Evolutionary conservation across 2,329 filamentous ascomycete genomes (phyloP).

Genomic region (Daldinia eschscholtzii): DNA sequence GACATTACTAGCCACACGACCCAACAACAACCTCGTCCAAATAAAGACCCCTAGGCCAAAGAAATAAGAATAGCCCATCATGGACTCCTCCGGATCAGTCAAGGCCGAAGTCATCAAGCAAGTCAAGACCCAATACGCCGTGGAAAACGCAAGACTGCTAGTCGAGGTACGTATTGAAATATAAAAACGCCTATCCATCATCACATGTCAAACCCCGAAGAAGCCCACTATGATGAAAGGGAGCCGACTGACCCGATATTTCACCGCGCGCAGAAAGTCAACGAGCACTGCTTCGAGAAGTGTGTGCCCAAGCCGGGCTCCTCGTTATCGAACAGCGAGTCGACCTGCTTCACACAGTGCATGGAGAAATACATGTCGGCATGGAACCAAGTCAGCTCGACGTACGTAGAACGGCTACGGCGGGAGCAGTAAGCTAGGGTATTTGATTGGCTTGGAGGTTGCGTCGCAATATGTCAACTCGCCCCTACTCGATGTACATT

Average conservation of each 20-base stretch:
- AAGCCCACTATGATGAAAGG: neutral
- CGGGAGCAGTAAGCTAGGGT: conserved; percentile 58
- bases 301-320: conserved; percentile 78
- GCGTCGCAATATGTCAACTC: neutral
- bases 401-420: conserved; percentile 75
- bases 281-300: conserved; percentile 83
- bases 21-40: conserved; percentile 3
- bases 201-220: neutral
- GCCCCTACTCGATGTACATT: conserved; percentile 28
- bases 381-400: conserved; percentile 80
- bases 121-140: conserved; percentile 72
- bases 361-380: conserved; percentile 88
- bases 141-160: conserved; percentile 76
- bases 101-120: conserved; percentile 75
- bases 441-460: conserved; percentile 39
- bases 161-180: conserved; percentile 69
- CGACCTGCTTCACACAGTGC: conserved; percentile 78
- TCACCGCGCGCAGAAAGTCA: conserved; percentile 72
- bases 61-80: conserved; percentile 51
- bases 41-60: neutral
- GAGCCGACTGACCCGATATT: conserved; percentile 22
- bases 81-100: conserved; percentile 67
- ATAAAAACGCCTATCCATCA: conserved; percentile 2
- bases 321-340: conserved; percentile 75
- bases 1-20: conserved; percentile 7